Percentiles rank a stretch among this genome's conserved stretches.
phyloP scores from a whole-genome alignment of 2,329 filamentous ascomycete species.

The Colletotrichum spinosum region DNA sequence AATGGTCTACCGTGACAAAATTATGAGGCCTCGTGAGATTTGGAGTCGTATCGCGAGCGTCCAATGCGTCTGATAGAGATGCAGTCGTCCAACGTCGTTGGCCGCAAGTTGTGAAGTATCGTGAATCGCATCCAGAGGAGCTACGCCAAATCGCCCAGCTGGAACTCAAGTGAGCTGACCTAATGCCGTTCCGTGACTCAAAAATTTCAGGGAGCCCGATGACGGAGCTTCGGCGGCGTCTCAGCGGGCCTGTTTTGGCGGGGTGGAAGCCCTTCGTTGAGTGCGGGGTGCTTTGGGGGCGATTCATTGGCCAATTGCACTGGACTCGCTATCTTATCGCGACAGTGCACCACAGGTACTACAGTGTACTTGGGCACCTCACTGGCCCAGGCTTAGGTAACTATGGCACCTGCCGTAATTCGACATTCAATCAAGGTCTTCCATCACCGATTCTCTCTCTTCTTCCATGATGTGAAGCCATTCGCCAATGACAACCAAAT shows the following conservation, averaged over 20 bases:
- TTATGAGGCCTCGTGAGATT: too few species aligned
- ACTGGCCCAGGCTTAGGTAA: too few species aligned
- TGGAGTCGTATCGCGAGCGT: not conserved
- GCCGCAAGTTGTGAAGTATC: conserved; percentile 2
- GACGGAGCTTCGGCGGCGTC: conserved; percentile 20
- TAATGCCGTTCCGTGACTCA: conserved; percentile 24
- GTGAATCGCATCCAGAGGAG: conserved; percentile 5
- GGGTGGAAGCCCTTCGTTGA: conserved; percentile 23
- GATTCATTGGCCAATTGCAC: conserved; percentile 23
- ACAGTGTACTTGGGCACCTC: too few species aligned
- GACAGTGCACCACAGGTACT: not conserved
- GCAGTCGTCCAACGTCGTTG: not conserved
- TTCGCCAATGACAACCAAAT: conserved; percentile 27
- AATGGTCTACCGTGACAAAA: too few species aligned
- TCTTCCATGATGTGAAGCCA: not conserved
- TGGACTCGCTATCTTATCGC: conserved; percentile 13
- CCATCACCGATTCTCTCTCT: conserved; percentile 13
- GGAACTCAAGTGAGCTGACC: not conserved
- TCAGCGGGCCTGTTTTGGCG: conserved; percentile 24
- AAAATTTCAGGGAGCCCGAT: conserved; percentile 33
- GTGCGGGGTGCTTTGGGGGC: conserved; percentile 12
- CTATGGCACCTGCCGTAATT: too few species aligned
- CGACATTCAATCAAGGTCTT: too few species aligned
- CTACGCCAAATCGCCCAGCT: too few species aligned
- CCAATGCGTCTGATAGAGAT: not conserved